These are phyloP conservation scores for Sideroxylon spinosum DNA, from an alignment of 179 eudicot species.

Conservation along the genomic window DNA sequence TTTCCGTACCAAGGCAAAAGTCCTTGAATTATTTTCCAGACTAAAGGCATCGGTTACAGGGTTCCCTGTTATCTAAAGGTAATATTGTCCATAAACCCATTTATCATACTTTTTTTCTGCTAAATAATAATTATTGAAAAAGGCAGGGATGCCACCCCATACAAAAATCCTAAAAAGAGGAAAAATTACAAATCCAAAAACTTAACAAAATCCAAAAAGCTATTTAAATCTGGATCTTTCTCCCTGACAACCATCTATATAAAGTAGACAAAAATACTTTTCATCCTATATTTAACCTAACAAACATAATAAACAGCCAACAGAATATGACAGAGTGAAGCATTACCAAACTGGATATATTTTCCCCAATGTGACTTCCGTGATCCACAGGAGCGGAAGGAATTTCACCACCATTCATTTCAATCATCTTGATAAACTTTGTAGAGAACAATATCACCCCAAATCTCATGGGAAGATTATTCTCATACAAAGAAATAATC, in stretches of 20 bases:
- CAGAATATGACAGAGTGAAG: constrained; percentile 4
- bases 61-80: background rate
- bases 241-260: too few relatives aligned
- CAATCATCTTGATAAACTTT: constrained; percentile 45
- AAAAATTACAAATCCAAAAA: too few relatives aligned
- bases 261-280: too few relatives aligned
- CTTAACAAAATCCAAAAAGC: too few relatives aligned
- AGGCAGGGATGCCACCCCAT: too few relatives aligned
- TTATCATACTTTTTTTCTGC: too few relatives aligned
- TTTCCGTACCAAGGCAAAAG: background rate
- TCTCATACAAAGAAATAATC: constrained; percentile 68
- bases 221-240: too few relatives aligned
- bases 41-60: background rate
- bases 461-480: constrained; percentile 84
- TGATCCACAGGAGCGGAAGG: constrained; percentile 27
- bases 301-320: background rate
- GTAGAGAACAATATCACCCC: constrained; percentile 80
- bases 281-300: background rate
- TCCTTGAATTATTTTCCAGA: background rate
- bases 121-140: too few relatives aligned
- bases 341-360: constrained; percentile 72
- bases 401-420: constrained; percentile 48
- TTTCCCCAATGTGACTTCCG: constrained; percentile 42
- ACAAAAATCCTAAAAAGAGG: too few relatives aligned
- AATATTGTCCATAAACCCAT: background rate